Conservation (phyloP, 176 grass and related monocot genomes). For the Eleusine indica region DNA sequence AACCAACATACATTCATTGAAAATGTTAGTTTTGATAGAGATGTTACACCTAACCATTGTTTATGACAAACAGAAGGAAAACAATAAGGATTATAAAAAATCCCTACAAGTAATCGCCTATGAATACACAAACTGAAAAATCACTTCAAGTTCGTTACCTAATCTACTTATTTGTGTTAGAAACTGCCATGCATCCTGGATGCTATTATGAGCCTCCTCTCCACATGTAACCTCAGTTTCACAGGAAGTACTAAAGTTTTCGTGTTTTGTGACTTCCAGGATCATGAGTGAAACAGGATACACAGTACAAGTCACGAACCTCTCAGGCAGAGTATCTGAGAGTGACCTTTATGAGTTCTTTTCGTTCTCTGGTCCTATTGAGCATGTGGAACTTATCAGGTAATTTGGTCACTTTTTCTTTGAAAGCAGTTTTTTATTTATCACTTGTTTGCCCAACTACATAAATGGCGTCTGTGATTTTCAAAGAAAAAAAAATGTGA, state of each 20-base stretch:
- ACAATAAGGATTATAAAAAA: background rate
- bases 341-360: conserved; percentile 89
- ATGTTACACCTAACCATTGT: conserved; percentile 33
- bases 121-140: background rate
- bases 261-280: conserved; percentile 52
- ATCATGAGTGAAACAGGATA: conserved; percentile 71
- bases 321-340: conserved; percentile 73
- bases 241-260: conserved; percentile 10
- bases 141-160: background rate
- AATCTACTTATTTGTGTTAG: background rate
- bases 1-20: conserved; percentile 21
- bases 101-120: background rate
- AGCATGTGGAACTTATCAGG: conserved; percentile 93
- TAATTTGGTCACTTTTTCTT: conserved; percentile 7
- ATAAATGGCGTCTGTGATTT: background rate
- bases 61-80: conserved; percentile 11
- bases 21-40: conserved; percentile 19
- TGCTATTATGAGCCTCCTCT: background rate
- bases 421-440: background rate
- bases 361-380: conserved; percentile 94
- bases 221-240: background rate
- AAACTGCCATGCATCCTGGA: background rate
- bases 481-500: background rate
- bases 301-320: conserved; percentile 87
- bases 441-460: background rate